These are phyloP conservation scores for Parietaria judaica DNA, from an alignment of 306 rosid genomes.

Conservation along the genomic window DNA sequence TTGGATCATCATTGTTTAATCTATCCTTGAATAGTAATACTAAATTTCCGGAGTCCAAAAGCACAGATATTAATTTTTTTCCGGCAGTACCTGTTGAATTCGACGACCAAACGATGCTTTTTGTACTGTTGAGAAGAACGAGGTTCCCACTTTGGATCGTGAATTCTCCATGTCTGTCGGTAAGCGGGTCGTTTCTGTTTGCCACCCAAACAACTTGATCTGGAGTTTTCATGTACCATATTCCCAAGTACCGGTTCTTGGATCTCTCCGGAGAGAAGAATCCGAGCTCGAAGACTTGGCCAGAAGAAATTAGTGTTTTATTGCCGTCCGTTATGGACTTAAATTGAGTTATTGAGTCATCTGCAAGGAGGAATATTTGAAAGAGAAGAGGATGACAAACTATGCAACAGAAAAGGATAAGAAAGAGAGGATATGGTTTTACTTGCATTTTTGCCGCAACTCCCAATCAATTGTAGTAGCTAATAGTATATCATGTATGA, in stretches of 20 bases:
- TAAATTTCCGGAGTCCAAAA: conserved; percentile 30
- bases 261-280: conserved; percentile 12
- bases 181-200: conserved; percentile 14
- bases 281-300: conserved; percentile 18
- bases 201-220: conserved; percentile 19
- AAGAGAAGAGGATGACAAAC: not conserved
- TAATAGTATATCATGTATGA: too few relatives aligned
- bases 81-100: not conserved
- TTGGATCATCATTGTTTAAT: conserved; percentile 1
- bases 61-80: conserved; percentile 15
- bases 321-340: not conserved
- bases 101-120: conserved; percentile 9
- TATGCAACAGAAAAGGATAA: not conserved
- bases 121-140: conserved; percentile 20
- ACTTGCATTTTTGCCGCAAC: not conserved
- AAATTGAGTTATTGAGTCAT: not conserved
- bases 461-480: too few relatives aligned
- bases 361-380: not conserved
- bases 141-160: conserved; percentile 25
- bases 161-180: conserved; percentile 6
- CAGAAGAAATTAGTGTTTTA: conserved; percentile 7
- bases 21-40: conserved; percentile 17
- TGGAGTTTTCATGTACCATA: conserved; percentile 16
- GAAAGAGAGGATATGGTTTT: not conserved
- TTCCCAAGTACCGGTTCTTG: conserved; percentile 11